Evolutionary conservation across 2,329 filamentous ascomycete genomes (phyloP).

Genomic region (Verticillium alfalfae): DNA sequence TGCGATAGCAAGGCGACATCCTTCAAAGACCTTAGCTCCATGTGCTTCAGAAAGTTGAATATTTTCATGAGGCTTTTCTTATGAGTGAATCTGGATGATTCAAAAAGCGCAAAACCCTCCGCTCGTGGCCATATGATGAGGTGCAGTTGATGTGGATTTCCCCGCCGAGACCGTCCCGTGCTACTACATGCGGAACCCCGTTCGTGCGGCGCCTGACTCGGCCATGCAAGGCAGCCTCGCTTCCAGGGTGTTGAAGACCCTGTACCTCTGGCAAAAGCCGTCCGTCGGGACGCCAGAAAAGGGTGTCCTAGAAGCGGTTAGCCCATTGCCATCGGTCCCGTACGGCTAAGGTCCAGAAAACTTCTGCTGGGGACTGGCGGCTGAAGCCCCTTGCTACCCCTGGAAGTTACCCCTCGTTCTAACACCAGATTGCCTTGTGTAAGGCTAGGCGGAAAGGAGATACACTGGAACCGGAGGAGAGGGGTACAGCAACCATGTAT

Average conservation of each 20-base stretch:
- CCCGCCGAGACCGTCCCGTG: neutral
- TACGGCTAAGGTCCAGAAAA: neutral
- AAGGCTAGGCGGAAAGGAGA: neutral
- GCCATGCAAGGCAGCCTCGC: neutral
- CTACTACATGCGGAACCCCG: neutral
- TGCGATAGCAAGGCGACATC: no score
- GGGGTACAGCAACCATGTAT: neutral
- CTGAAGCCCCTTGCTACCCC: neutral
- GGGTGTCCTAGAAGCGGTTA: neutral
- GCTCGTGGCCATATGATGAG: no score
- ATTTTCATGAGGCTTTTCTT: no score
- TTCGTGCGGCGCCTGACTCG: neutral
- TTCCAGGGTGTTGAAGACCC: neutral
- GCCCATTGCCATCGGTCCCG: neutral
- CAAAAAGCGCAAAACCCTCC: no score
- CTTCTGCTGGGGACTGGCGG: neutral
- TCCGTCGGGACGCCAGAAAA: neutral
- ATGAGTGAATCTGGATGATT: no score
- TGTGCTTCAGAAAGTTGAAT: no score
- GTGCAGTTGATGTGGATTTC: neutral
- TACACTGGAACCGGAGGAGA: neutral
- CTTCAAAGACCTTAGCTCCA: no score
- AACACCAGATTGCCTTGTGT: neutral
- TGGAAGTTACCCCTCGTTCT: neutral
- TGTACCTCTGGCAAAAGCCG: neutral